Base-by-base conservation (phyloP, 2,329 filamentous ascomycete genomes). In the Fusarium concolor region DNA sequence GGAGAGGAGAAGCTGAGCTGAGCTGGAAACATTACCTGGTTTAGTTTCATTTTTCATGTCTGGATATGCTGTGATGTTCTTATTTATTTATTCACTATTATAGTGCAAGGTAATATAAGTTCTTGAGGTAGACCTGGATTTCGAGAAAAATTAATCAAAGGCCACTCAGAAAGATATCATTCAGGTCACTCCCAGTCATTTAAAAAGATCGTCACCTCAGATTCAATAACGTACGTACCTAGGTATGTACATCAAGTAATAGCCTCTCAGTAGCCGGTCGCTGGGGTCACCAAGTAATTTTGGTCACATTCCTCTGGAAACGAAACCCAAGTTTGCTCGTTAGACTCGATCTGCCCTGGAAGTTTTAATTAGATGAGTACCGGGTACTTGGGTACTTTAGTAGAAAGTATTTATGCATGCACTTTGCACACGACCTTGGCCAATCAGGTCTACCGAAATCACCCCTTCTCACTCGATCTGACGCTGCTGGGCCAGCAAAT, bases 281-380 rank as follows among this genome's bases (percentile, higher is more conserved):
- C 46, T 60, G 47, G 67, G 56, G 64, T 28, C 67, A 67, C 68
- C 52, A 38, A 59, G 35, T 39, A 74, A 71, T 71, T 71, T 69
- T 63, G 61, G 56, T 39, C 42, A 57, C 66, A 74, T 74, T 74
- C 70, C 71, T 74, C 68, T 71, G 66, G 70, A 71, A 71, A 74
- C 71, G 49, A 67, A 57, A 50, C 41, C 29, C 35, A 41, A 51
- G 50, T 39, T 67, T 68, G 59, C 45, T 51, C 42, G 47, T 53
- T 68, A 62, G 57, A 44, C 64, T 62, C 44, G 39, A 67, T 67
- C 63, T 47, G 55, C 65, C 60, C 59, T 65, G 55, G 26, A 62
- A 61, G 47, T 55, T 68, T 64, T 66, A 55, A 69, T 69, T 66
- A 69, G 58, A 47, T 14, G 28, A 37, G 61, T 64, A 64, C 12